A percentile compares a stretch with the other conserved stretches of the same genome.
These are phyloP conservation scores for Gaertneriomyces sp. DNA, from an alignment of 192 early-diverging fungal species.

Conservation along the genomic window DNA sequence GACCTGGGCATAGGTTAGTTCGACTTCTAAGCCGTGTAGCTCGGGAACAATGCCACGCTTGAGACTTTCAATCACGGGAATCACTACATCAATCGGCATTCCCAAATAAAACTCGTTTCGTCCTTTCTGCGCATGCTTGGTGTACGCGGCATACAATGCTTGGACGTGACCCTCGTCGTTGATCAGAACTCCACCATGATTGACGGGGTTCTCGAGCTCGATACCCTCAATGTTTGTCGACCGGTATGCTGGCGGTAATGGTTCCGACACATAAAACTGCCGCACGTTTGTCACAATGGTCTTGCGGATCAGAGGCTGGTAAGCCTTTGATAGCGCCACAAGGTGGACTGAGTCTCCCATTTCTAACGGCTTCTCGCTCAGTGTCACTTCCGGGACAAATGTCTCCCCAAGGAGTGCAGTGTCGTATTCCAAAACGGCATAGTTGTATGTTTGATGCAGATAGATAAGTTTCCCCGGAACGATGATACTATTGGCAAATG, in stretches of 20 bases:
- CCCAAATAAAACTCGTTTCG: constrained; percentile 45
- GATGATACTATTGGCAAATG: constrained; percentile 76
- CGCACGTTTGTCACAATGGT: constrained; percentile 44
- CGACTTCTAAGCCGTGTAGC: constrained; percentile 31
- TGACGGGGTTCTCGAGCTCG: constrained; percentile 45
- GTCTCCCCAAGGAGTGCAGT: constrained; percentile 68
- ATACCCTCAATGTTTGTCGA: constrained; percentile 43
- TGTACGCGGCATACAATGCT: constrained; percentile 34
- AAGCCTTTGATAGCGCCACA: constrained; percentile 41
- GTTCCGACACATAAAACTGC: constrained; percentile 41
- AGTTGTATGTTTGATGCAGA: constrained; percentile 82
- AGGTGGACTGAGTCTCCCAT: constrained; percentile 38
- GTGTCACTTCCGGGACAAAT: constrained; percentile 21
- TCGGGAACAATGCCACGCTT: constrained; percentile 1
- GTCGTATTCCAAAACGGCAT: constrained; percentile 79
- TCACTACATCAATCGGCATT: constrained; percentile 23
- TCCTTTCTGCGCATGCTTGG: constrained; percentile 37
- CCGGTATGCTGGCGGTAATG: constrained; percentile 39
- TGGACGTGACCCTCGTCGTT: constrained; percentile 30
- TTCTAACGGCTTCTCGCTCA: constrained; percentile 22
- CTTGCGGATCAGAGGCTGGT: constrained; percentile 40
- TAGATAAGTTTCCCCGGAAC: constrained; percentile 79
- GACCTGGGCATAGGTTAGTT: constrained; percentile 43
- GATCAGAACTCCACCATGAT: constrained; percentile 37
- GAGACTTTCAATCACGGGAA: constrained; percentile 13